Conservation (phyloP, 2,329 filamentous ascomycete species). For the Neurospora crassa region DNA sequence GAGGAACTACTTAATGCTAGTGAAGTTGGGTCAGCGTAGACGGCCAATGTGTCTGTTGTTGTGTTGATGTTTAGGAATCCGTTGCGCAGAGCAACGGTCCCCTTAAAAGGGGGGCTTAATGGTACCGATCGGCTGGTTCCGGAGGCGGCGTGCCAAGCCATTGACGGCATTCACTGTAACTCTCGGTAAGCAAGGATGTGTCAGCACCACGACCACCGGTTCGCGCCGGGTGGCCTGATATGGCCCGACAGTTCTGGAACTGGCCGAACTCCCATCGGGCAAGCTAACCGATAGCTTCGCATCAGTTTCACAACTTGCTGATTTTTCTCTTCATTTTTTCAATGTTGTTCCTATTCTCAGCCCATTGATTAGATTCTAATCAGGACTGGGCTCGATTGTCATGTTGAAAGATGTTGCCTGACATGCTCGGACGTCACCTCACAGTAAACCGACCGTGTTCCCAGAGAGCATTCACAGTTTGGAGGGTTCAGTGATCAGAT, state of each 20-base stretch:
- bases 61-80: neutral
- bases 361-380: neutral
- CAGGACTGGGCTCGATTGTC: neutral
- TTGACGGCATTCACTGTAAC: neutral
- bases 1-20: slow-evolving; percentile 7
- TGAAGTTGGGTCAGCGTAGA: neutral
- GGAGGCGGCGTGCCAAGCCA: neutral
- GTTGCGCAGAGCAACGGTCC: neutral
- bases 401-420: neutral
- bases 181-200: neutral
- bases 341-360: neutral
- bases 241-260: neutral
- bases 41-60: neutral
- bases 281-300: neutral
- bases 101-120: neutral
- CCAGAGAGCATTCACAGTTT: neutral
- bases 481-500: neutral
- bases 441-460: neutral
- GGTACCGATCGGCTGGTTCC: neutral
- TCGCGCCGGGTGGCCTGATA: neutral
- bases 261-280: neutral
- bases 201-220: neutral
- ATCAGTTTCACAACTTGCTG: neutral
- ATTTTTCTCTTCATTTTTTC: neutral
- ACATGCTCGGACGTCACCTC: neutral